A percentile compares a stretch with the other conserved stretches of the same genome.
These are phyloP conservation scores for Alisma plantagoaquatica DNA, from an alignment of 106 monocot genomes.

Conservation along the genomic window DNA sequence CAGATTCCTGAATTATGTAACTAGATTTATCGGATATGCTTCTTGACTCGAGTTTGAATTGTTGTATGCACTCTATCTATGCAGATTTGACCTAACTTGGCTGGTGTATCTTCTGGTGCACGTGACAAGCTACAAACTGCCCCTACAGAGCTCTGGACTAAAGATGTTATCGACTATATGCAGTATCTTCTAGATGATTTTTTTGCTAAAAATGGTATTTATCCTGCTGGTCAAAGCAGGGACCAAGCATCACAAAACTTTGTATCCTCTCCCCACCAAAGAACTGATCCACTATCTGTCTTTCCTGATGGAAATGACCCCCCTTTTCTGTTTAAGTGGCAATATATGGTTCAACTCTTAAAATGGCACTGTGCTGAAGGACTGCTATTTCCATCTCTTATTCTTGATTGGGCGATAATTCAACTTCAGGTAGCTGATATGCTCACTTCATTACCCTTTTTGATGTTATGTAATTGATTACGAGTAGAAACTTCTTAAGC, in stretches of 20 bases:
- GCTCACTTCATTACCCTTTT: not conserved
- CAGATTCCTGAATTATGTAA: not conserved
- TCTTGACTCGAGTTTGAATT: too few relatives aligned
- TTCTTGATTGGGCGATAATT: slow-evolving; percentile 67
- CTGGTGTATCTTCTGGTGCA: slow-evolving; percentile 34
- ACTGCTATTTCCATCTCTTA: slow-evolving; percentile 55
- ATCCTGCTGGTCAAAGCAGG: slow-evolving; percentile 17
- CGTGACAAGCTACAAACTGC: slow-evolving; percentile 64
- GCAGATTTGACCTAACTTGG: slow-evolving; percentile 44
- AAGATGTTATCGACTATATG: slow-evolving; percentile 82
- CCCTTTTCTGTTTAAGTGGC: slow-evolving; percentile 61
- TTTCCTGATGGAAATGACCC: slow-evolving; percentile 49
- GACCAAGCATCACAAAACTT: slow-evolving; percentile 41
- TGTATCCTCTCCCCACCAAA: slow-evolving; percentile 23
- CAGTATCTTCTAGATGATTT: slow-evolving; percentile 84
- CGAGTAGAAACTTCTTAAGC: too few relatives aligned
- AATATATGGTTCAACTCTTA: slow-evolving; percentile 73
- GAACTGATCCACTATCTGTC: slow-evolving; percentile 24
- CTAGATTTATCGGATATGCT: too few relatives aligned
- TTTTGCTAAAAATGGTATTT: slow-evolving; percentile 56
- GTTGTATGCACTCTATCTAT: too few relatives aligned
- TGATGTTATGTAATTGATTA: not conserved
- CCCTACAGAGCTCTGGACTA: slow-evolving; percentile 81
- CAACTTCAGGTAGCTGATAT: slow-evolving; percentile 65
- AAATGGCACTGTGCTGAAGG: slow-evolving; percentile 84